Base-by-base conservation (phyloP, 139 green algal genomes). In the Coelastrella sp. region DNA sequence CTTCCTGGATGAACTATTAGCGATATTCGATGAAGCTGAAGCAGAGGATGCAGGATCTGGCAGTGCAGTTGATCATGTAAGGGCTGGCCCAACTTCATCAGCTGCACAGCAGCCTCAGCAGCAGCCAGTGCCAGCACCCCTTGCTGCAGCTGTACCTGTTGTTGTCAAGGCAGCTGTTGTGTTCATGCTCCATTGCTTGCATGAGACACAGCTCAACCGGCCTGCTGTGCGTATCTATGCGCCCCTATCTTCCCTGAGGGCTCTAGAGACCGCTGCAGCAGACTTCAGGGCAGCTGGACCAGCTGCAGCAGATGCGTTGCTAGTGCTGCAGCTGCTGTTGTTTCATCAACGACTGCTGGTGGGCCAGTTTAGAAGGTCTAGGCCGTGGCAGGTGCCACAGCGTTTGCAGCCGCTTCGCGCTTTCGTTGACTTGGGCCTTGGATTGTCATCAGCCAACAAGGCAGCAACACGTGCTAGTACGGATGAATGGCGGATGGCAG, bases 141-240 rank as follows among this genome's bases (percentile, higher is more conserved):
- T 19, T 10, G 19, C 15, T 15, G n/a, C 84, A 27, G 78, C 83
- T 20, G 35, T 92, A 19, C 88, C 85, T 12, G 7, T 84, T 20
- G 89, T 78, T 0, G 25, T 91, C 6, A 89, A 91, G 25, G 91
- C 89, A 59, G 86, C 68, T 58, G 79, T 84, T 8, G 57, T 92
- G 9, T 94, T 92, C 58, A 65, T 20, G 24, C 25, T 90, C 74
- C 86, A 79, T 22, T 84, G 75, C 60, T 60, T 90, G n/a, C 22
- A 85, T 58, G 58, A 85, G 15, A 87, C 57, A 11, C 76, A 87
- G 25, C 85, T 92, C 58, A 90, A 82, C 76, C 25, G 59, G n/a
- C 82, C 83, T 7, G 76, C 88, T 22, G 88, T 27, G n/a, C n/a
- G 74, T 4, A 59, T 84, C 58, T 90, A 90, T 68, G 35, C 57